These are phyloP conservation scores for Aurinia saxatilis DNA, from an alignment of 345 rosid genomes.

Conservation along the genomic window DNA sequence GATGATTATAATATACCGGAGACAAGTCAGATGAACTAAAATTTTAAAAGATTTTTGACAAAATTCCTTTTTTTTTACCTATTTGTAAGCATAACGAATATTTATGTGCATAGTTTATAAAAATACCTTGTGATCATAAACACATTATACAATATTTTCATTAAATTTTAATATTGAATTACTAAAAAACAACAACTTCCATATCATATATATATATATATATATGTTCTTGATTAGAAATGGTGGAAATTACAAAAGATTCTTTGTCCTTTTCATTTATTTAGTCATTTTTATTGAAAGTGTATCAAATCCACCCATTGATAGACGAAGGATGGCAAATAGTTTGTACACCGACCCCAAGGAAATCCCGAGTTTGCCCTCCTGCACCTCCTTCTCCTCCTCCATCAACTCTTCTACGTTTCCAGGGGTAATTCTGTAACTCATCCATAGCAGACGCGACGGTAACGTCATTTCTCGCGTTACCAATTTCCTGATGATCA, in stretches of 20 bases:
- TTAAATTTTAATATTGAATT: conserved; percentile 2
- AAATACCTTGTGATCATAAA: background rate
- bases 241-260: conserved; percentile 23
- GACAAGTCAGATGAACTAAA: no score
- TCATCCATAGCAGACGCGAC: conserved; percentile 36
- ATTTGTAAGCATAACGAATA: background rate
- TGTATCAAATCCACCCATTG: conserved; percentile 52
- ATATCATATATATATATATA: background rate
- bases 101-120: background rate
- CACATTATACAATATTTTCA: background rate
- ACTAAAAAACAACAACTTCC: conserved; percentile 12
- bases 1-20: background rate
- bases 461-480: conserved; percentile 30
- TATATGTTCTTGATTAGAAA: conserved; percentile 9
- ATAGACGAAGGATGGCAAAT: conserved; percentile 42
- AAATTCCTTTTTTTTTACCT: background rate
- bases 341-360: conserved; percentile 75
- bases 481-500: conserved; percentile 28
- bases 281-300: background rate
- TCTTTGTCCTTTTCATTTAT: conserved; percentile 18
- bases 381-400: conserved; percentile 25
- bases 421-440: conserved; percentile 50
- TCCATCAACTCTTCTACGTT: conserved; percentile 37
- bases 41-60: background rate
- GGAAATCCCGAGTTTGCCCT: conserved; percentile 91